phyloP scores from a whole-genome alignment of 1,139 yeast species.

The Tardiomyces blankii region DNA sequence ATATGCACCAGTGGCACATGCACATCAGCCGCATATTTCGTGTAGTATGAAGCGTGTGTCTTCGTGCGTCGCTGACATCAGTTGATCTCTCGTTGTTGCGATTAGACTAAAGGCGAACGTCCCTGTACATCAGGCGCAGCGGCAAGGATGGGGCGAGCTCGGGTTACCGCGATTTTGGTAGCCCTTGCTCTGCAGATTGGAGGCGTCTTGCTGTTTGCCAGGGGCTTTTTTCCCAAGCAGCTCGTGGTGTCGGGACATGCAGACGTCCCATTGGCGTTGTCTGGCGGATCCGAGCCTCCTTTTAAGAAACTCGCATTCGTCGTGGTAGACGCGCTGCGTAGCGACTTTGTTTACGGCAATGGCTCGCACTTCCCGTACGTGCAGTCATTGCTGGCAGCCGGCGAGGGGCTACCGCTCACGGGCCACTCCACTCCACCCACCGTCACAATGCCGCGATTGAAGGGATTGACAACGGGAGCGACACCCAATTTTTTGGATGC shows the following conservation, averaged over 20 bases:
- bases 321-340: slow-evolving; percentile 88
- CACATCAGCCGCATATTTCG: no score
- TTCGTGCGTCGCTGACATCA: no score
- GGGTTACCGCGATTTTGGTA: background rate
- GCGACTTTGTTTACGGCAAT: slow-evolving; percentile 65
- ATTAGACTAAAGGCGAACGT: no score
- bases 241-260: slow-evolving; percentile 50
- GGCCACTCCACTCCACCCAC: slow-evolving; percentile 95
- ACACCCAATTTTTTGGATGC: slow-evolving; percentile 94
- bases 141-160: no score
- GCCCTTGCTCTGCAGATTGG: slow-evolving; percentile 31
- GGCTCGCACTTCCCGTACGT: slow-evolving; percentile 52
- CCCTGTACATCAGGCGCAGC: no score
- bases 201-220: slow-evolving; percentile 52
- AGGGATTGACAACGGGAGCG: slow-evolving; percentile 91
- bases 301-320: slow-evolving; percentile 65
- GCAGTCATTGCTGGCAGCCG: slow-evolving; percentile 53
- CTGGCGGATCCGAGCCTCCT: slow-evolving; percentile 25
- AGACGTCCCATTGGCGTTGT: slow-evolving; percentile 11
- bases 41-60: no score
- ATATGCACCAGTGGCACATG: no score
- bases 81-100: no score
- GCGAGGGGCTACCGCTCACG: slow-evolving; percentile 76
- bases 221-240: slow-evolving; percentile 88
- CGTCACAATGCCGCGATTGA: slow-evolving; percentile 85